phyloP scores from a whole-genome alignment of 2,329 filamentous ascomycete genomes.

The Verticillium albo-atrum region DNA sequence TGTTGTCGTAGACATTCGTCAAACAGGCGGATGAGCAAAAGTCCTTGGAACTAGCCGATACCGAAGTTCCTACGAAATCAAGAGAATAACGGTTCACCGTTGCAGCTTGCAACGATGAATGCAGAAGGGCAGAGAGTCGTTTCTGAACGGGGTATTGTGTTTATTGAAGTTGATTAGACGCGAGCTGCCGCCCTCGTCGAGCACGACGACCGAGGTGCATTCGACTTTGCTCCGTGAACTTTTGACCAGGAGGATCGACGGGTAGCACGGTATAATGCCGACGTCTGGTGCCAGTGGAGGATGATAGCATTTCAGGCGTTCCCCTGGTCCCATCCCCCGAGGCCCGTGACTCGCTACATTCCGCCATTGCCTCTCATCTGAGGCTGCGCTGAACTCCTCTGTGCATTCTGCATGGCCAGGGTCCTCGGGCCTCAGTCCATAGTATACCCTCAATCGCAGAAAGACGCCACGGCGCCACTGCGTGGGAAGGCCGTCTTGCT shows the following conservation, averaged over 20 bases:
- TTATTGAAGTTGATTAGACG: not conserved
- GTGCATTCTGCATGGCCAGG: not conserved
- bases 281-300: too few species aligned
- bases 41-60: not conserved
- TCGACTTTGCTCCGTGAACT: not conserved
- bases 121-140: not conserved
- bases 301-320: too few species aligned
- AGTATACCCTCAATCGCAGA: too few species aligned
- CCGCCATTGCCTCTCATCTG: not conserved
- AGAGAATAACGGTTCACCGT: too few species aligned
- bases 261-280: too few species aligned
- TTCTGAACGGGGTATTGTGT: not conserved
- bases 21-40: not conserved
- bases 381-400: not conserved
- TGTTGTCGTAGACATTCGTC: not conserved
- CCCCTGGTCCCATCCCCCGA: not conserved
- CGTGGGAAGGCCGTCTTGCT: too few species aligned
- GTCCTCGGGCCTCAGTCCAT: too few species aligned
- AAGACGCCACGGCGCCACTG: too few species aligned
- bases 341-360: not conserved
- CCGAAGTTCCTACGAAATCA: too few species aligned
- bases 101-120: not conserved
- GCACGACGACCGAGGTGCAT: not conserved
- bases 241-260: too few species aligned
- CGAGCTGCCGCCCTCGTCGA: not conserved